Conservation (phyloP, 208 protist genomes). For the Naegleria lovaniensis region DNA sequence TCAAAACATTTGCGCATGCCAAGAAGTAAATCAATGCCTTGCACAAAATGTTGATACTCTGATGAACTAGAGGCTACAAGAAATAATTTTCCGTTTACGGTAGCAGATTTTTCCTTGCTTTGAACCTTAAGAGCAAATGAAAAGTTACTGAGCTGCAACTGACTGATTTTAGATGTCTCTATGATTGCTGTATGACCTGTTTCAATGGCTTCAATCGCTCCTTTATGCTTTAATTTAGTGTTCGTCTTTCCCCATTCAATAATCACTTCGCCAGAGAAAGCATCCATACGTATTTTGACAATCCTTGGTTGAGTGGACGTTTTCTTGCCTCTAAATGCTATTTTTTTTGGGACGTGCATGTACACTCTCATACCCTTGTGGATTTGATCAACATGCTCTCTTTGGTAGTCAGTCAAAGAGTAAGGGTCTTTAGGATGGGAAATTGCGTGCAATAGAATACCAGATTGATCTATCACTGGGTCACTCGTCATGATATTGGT, state of each 20-base stretch:
- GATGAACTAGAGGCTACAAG: background rate
- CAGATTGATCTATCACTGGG: background rate
- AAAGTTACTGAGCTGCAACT: background rate
- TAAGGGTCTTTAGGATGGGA: background rate
- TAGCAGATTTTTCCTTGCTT: background rate
- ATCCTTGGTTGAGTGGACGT: background rate
- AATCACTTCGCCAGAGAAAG: background rate
- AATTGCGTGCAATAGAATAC: background rate
- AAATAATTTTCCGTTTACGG: background rate
- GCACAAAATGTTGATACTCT: background rate
- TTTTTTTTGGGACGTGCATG: background rate
- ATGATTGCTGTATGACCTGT: background rate
- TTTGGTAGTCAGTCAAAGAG: background rate
- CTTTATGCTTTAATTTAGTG: background rate
- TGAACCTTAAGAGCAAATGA: background rate
- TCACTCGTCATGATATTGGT: background rate
- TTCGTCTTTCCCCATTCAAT: background rate
- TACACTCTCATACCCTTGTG: background rate
- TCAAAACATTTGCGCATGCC: background rate
- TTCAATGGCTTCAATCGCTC: background rate
- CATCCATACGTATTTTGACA: background rate
- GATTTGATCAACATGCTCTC: background rate
- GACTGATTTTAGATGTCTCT: background rate
- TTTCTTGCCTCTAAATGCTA: background rate
- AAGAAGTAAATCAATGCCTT: background rate